Evolutionary conservation across 2,329 filamentous ascomycete species (phyloP).

Genomic region (Aschersonia sp.): DNA sequence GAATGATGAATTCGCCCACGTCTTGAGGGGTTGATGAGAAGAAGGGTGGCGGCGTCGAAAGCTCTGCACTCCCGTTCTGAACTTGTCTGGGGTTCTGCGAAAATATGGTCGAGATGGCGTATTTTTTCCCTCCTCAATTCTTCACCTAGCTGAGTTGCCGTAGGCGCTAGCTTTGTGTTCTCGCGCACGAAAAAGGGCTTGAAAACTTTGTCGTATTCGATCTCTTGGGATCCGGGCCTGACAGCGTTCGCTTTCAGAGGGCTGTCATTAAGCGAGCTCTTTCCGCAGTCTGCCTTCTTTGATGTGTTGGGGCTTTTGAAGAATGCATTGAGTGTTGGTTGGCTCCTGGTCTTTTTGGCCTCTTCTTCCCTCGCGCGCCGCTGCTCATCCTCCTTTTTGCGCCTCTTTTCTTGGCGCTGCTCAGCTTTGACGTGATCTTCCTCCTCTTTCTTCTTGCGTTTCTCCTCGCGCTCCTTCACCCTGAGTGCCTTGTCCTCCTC

Average conservation of each 20-base stretch:
- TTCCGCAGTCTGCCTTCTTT: slow-evolving; percentile 23
- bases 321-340: slow-evolving; percentile 28
- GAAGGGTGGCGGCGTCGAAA: slow-evolving; percentile 31
- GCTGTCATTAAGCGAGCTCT: slow-evolving; percentile 12
- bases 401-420: slow-evolving; percentile 30
- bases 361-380: slow-evolving; percentile 24
- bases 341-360: slow-evolving; percentile 34
- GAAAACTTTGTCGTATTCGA: slow-evolving; percentile 57
- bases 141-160: slow-evolving; percentile 41
- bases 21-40: slow-evolving; percentile 24
- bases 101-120: slow-evolving; percentile 34
- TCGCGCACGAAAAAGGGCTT: slow-evolving; percentile 68
- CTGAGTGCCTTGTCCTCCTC: slow-evolving; percentile 24
- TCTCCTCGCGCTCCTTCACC: slow-evolving; percentile 23
- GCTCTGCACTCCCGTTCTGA: slow-evolving; percentile 15
- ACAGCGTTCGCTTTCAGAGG: slow-evolving; percentile 12
- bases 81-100: slow-evolving; percentile 31
- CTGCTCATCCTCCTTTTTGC: slow-evolving; percentile 34
- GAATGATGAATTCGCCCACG: slow-evolving; percentile 34
- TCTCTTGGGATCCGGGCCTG: slow-evolving; percentile 12
- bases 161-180: slow-evolving; percentile 55
- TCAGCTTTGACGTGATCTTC: slow-evolving; percentile 23
- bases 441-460: slow-evolving; percentile 25
- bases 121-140: slow-evolving; percentile 38
- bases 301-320: slow-evolving; percentile 26